Evolutionary conservation across 169 alveolate species (phyloP), one percentile per base, ranked within the genome.

Genomic region (Cryptosporidium tyzzeri): DNA sequence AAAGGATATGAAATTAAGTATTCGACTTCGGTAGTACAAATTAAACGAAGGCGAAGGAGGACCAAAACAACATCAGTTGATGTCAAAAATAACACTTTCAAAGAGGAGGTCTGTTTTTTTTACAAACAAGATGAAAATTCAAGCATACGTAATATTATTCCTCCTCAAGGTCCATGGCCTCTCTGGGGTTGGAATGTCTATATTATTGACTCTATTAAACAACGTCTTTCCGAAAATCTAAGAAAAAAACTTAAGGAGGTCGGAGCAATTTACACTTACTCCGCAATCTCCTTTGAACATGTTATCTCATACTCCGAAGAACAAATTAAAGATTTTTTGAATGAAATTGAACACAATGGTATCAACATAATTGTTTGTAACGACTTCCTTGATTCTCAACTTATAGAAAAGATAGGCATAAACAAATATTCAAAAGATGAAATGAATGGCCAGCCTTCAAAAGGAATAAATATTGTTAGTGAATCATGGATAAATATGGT

Each of bases 91-190:
- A 8, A 35, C 41, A 35, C 50, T 5, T 31, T 37, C 9, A 51
- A 62, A 39, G 89, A 80, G 44, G 75, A 59, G 33, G 75, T 48
- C 6, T 59, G 89, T 26, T 35, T 65, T 21, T 80, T 80, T 48
- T 62, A 61, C 14, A 80, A 37, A 48, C 62, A 62, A 16, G 70
- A 80, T 45, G 0, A 37, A 16, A 33, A 53, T n/a, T 39, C 48
- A 16, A 48, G n/a, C 1, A 44, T 37, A 37, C 0, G 6, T 18
- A 80, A 31, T 44, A 45, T 80, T 39, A 29, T 80, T 18, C 89
- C 89, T 41, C 59, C 89, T 14, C 67, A 65, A 31, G 89, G 89
- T 18, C 89, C 89, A 18, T 80, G 89, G 89, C 89, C 89, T 23
- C 75, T 80, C 44, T 80, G 89, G 89, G 75, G 89, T 18, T 80